Evolutionary conservation across 2,329 filamentous ascomycete genomes (phyloP), one percentile per base, ranked within the genome.

Genomic region (Phaeoacremonium minimum): DNA sequence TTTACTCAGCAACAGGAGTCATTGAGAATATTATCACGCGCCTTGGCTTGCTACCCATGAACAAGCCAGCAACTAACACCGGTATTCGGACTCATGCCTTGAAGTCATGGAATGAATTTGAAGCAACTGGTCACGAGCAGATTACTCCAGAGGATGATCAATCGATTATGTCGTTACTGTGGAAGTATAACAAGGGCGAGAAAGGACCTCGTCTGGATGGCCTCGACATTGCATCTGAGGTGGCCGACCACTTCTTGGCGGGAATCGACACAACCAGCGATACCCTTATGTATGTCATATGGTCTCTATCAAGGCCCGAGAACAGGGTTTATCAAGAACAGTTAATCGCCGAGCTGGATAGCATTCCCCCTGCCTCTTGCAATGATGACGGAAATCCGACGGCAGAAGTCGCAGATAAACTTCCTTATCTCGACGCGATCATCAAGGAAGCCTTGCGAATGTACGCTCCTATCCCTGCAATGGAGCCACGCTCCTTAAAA

Each of bases 251-350:
- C 40, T 59, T 76, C 12, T 55, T 71, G 1, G 72, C 71, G 0
- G 71, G 71, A 0, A 71, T 75, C 8, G 68, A 75, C 39, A 75
- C 72, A 1, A 74, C 70, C 1, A 67, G 66, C 15, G 69, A 76
- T 33, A 69, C 69, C 0, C 41, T 73, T 2, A 73, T 71, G 62
- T 75, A 71, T 40, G 48, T 66, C 0, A 53, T 75, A 12, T 75
- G 68, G 66, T 53, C 63, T 0, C 57, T 77, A 1, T 75, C 72
- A 0, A 55, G 58, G 2, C 65, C 63, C 0, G 55, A 62, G 19
- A 60, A 72, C 33, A 35, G 45, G 6, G 37, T 43, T 7, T 64
- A 61, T n/a, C 73, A 77, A 46, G 44, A 64, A 1, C 61, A 55
- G 7, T 50, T 77, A 3, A 51, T 59, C 7, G 46, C 55, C 4